Evolutionary conservation across 441 rosid species (phyloP).

Genomic region (Bocquillonia castaneifolia): DNA sequence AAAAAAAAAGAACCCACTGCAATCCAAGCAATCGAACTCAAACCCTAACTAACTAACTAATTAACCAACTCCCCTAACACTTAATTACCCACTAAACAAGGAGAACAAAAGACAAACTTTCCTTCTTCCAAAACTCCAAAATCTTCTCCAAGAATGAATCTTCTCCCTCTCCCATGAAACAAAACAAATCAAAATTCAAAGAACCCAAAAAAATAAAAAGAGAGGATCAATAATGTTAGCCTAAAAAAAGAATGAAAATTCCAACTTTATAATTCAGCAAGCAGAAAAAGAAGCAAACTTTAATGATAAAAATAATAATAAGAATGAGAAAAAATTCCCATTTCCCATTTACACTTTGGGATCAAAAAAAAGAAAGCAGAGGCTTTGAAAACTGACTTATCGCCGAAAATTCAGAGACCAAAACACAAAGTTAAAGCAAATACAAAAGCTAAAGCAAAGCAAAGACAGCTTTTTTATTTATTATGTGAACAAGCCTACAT

Average conservation of each 20-base stretch:
- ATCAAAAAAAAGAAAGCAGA: slow-evolving; percentile 27
- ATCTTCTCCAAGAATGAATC: slow-evolving; percentile 1
- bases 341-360: slow-evolving; percentile 19
- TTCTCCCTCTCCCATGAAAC: slow-evolving; percentile 16
- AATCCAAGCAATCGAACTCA: slow-evolving; percentile 27
- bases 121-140: slow-evolving; percentile 7
- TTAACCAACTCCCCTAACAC: background rate
- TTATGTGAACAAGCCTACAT: slow-evolving; percentile 67
- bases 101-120: slow-evolving; percentile 9
- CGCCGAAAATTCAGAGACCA: slow-evolving; percentile 67
- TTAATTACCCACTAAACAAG: slow-evolving; percentile 10
- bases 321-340: slow-evolving; percentile 6
- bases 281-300: background rate
- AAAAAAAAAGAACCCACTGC: slow-evolving; percentile 18
- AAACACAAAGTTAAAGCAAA: slow-evolving; percentile 35
- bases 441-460: slow-evolving; percentile 37
- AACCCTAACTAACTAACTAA: slow-evolving; percentile 24
- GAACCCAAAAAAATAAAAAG: background rate
- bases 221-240: slow-evolving; percentile 15
- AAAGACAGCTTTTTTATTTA: slow-evolving; percentile 39
- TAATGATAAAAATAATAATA: background rate
- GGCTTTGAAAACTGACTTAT: slow-evolving; percentile 47
- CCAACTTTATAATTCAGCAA: slow-evolving; percentile 3
- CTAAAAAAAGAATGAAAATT: background rate
- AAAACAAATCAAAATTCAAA: background rate